Conservation (phyloP, 352 stramenopile species). For the Phytophthora pluvialis region DNA sequence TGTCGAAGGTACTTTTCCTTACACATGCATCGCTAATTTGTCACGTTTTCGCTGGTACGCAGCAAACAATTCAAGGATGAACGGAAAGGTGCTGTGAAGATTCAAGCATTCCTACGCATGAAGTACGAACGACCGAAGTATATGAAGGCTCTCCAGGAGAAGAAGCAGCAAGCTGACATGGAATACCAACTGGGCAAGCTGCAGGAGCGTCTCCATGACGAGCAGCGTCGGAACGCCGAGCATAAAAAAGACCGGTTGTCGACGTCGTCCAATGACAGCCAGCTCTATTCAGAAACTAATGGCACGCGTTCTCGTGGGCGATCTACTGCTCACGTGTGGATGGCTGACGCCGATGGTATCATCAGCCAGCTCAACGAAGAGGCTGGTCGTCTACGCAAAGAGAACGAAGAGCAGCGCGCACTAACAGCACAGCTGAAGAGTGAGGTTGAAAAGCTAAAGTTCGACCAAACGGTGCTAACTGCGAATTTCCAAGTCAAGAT, state of each 20-base stretch:
- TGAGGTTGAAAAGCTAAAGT: conserved; percentile 75
- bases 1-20: background rate
- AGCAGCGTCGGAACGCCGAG: conserved; percentile 68
- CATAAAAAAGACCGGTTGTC: conserved; percentile 54
- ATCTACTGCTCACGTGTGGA: conserved; percentile 81
- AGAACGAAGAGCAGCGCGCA: conserved; percentile 75
- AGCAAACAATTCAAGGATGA: conserved; percentile 66
- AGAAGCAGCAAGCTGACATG: conserved; percentile 69
- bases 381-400: conserved; percentile 67
- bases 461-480: conserved; percentile 75
- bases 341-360: conserved; percentile 86
- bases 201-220: conserved; percentile 66
- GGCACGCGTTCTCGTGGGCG: conserved; percentile 52
- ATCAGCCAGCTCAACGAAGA: conserved; percentile 83
- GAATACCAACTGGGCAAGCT: conserved; percentile 59
- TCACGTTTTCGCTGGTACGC: conserved; percentile 3
- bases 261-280: conserved; percentile 48
- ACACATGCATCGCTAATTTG: conserved; percentile 2
- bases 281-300: conserved; percentile 49
- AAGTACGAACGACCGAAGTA: conserved; percentile 67
- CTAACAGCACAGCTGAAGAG: conserved; percentile 61
- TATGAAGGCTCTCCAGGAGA: conserved; percentile 52
- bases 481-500: conserved; percentile 89
- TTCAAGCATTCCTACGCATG: conserved; percentile 73
- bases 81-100: conserved; percentile 58